Evolutionary conservation across 2,329 filamentous ascomycete genomes (phyloP).

Genomic region (Talaromyces albobiverticillius): DNA sequence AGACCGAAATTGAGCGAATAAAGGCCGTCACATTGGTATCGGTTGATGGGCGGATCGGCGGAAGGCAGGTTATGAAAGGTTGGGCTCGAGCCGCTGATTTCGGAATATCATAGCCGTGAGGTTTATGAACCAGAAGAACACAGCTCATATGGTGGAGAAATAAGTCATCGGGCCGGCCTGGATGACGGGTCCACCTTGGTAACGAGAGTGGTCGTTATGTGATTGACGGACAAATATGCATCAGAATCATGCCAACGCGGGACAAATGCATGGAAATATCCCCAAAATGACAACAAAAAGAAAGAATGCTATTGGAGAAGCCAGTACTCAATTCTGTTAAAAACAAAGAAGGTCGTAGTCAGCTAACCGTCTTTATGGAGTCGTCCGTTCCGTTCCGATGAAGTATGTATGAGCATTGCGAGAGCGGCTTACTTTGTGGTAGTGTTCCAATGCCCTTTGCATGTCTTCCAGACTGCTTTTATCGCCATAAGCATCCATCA

Average conservation of each 20-base stretch:
- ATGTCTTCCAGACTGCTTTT: constrained; percentile 43
- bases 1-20: not conserved
- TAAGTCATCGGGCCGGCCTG: not conserved
- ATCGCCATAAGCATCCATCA: constrained; percentile 49
- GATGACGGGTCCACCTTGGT: not conserved
- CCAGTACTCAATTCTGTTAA: constrained; percentile 4
- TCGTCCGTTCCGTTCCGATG: not conserved
- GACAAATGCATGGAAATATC: constrained; percentile 6
- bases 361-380: not conserved
- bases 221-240: not conserved
- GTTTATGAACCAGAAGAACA: not conserved
- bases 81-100: not conserved
- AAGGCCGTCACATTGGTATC: not conserved
- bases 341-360: not conserved
- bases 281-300: not conserved
- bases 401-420: no score
- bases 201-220: not conserved
- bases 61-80: not conserved
- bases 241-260: constrained; percentile 4
- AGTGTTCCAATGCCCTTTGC: constrained; percentile 44
- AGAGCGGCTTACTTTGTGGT: constrained; percentile 30
- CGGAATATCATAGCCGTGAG: not conserved
- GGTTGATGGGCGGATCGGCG: not conserved
- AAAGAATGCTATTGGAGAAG: not conserved
- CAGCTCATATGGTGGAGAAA: not conserved